Conservation (phyloP, 1,284 basidiomycete species). For the Leccinum griseonigrum region DNA sequence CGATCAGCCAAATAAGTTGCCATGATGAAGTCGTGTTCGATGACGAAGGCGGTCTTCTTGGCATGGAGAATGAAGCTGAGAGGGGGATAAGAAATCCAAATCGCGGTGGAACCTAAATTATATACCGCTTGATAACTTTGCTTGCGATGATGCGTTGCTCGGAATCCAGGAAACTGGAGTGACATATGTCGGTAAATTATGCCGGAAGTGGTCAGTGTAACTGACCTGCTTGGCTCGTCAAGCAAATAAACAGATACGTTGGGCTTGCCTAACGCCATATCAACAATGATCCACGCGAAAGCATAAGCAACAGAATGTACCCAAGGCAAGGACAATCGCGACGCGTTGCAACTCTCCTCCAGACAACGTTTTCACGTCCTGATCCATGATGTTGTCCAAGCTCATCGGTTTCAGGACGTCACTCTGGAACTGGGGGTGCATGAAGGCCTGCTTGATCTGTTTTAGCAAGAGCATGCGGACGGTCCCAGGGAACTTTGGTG, state of each 20-base stretch:
- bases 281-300: neutral
- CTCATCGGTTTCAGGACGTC: slow-evolving; percentile 97
- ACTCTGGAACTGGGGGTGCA: slow-evolving; percentile 96
- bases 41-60: slow-evolving; percentile 96
- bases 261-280: slow-evolving; percentile 55
- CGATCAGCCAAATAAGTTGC: slow-evolving; percentile 96
- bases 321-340: slow-evolving; percentile 87
- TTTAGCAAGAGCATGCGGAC: slow-evolving; percentile 92
- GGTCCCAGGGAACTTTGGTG: slow-evolving; percentile 91
- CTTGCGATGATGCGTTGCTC: slow-evolving; percentile 97
- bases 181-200: slow-evolving; percentile 9
- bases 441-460: slow-evolving; percentile 90
- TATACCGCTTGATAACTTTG: slow-evolving; percentile 92
- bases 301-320: slow-evolving; percentile 34
- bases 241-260: slow-evolving; percentile 85
- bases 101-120: neutral
- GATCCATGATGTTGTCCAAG: slow-evolving; percentile 81
- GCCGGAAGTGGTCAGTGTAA: neutral
- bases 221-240: slow-evolving; percentile 76
- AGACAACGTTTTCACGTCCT: neutral
- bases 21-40: slow-evolving; percentile 98
- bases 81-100: neutral
- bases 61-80: slow-evolving; percentile 88
- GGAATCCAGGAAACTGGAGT: slow-evolving; percentile 84
- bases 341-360: slow-evolving; percentile 58